These are phyloP conservation scores for Gremmenia infestans DNA, from an alignment of 2,329 filamentous ascomycete species.

Conservation along the genomic window DNA sequence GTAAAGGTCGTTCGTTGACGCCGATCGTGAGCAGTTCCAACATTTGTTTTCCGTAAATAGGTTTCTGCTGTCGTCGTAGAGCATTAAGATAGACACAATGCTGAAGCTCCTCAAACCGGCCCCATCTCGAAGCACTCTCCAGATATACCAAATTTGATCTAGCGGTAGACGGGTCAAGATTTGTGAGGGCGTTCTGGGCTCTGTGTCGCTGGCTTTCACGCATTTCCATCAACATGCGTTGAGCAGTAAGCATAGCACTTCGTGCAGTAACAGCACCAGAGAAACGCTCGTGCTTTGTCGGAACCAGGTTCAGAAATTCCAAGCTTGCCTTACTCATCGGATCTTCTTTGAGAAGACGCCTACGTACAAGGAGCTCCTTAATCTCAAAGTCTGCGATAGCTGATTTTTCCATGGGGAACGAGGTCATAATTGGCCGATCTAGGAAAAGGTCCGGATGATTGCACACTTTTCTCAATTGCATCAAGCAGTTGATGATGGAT, in stretches of 20 bases:
- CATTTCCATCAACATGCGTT: slow-evolving; percentile 63
- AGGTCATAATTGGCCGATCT: slow-evolving; percentile 92
- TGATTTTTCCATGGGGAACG: slow-evolving; percentile 84
- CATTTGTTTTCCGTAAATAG: slow-evolving; percentile 77
- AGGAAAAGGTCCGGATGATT: slow-evolving; percentile 98
- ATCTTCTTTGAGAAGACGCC: slow-evolving; percentile 56
- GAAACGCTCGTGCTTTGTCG: slow-evolving; percentile 62
- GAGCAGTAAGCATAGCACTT: slow-evolving; percentile 64
- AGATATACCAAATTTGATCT: slow-evolving; percentile 67
- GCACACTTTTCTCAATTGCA: slow-evolving; percentile 96
- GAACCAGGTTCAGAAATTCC: slow-evolving; percentile 73
- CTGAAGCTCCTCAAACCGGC: slow-evolving; percentile 71
- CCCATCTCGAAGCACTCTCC: slow-evolving; percentile 65
- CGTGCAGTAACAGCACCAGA: slow-evolving; percentile 50
- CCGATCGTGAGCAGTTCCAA: slow-evolving; percentile 68
- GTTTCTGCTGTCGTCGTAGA: slow-evolving; percentile 71
- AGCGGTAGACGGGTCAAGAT: slow-evolving; percentile 61
- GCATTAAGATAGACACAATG: slow-evolving; percentile 77
- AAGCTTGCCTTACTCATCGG: slow-evolving; percentile 64
- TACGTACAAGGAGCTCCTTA: slow-evolving; percentile 66
- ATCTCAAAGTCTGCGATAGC: slow-evolving; percentile 68
- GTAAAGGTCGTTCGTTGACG: slow-evolving; percentile 52
- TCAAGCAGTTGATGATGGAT: slow-evolving; percentile 96
- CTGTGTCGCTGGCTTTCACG: slow-evolving; percentile 64
- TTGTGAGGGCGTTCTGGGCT: slow-evolving; percentile 49